These are phyloP conservation scores for Euclidium syriacum DNA, from an alignment of 345 rosid species.

Conservation along the genomic window DNA sequence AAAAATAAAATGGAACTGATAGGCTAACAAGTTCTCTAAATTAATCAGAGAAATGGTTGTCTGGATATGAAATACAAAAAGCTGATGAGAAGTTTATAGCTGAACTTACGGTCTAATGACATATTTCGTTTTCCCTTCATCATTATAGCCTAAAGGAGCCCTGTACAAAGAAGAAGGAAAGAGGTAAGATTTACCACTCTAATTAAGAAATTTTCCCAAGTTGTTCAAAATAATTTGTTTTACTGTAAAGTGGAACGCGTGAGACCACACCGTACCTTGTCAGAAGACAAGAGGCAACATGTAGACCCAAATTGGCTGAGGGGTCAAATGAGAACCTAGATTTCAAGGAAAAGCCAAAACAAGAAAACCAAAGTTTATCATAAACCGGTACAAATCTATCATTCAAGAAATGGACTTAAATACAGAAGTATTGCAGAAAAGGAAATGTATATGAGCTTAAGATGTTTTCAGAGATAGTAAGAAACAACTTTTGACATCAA, in stretches of 20 bases:
- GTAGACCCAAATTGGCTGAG: conserved; percentile 64
- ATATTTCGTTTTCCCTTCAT: conserved; percentile 87
- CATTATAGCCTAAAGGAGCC: conserved; percentile 73
- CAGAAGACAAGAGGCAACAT: conserved; percentile 83
- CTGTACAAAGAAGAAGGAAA: conserved; percentile 36
- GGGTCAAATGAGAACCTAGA: conserved; percentile 92
- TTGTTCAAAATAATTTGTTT: neutral
- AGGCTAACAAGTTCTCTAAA: neutral
- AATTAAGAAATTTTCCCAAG: neutral
- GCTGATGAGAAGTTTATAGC: conserved; percentile 1
- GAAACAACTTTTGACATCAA: neutral
- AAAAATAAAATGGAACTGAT: neutral
- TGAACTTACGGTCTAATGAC: conserved; percentile 85
- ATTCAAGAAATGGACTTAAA: neutral
- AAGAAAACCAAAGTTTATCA: conserved; percentile 1
- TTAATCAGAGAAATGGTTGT: neutral
- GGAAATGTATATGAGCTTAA: neutral
- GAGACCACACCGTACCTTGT: conserved; percentile 52
- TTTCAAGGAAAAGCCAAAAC: conserved; percentile 20
- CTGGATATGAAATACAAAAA: neutral
- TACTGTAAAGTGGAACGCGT: neutral
- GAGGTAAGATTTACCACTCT: neutral
- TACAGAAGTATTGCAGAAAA: neutral
- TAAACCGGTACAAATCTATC: neutral
- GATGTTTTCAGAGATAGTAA: neutral